phyloP scores from a whole-genome alignment of 2,329 filamentous ascomycete species.

The Trichoderma sp. region DNA sequence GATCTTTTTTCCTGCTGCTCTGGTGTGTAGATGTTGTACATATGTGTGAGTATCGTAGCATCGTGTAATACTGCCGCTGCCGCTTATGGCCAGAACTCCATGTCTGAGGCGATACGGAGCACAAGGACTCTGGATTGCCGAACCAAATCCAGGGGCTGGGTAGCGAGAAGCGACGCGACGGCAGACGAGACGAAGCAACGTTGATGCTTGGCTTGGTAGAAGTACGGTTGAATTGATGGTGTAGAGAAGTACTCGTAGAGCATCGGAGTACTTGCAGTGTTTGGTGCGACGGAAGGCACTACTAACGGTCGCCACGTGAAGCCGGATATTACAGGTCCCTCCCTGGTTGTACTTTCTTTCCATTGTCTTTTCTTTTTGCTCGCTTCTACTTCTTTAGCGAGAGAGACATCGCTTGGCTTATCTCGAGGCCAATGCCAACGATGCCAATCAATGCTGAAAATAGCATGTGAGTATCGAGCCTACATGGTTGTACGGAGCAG shows the following conservation, averaged over 20 bases:
- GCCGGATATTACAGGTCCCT: not conserved
- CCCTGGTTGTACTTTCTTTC: not conserved
- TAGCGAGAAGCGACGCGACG: conserved; percentile 17
- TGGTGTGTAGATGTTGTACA: not conserved
- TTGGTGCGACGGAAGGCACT: not conserved
- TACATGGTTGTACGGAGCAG: not conserved
- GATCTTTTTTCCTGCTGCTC: not conserved
- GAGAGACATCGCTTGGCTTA: not conserved
- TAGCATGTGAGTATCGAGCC: not conserved
- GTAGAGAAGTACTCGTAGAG: not conserved
- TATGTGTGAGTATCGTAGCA: not conserved
- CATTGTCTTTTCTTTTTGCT: not conserved
- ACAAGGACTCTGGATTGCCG: conserved; percentile 1
- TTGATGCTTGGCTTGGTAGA: not conserved
- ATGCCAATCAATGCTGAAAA: not conserved
- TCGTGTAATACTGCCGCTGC: not conserved
- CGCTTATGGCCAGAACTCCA: not conserved
- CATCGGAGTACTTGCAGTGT: not conserved
- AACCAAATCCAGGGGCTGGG: conserved; percentile 17
- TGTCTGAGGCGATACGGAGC: not conserved
- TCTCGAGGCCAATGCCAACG: not conserved
- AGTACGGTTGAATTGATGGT: not conserved
- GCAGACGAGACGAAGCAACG: not conserved
- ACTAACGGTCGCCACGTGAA: not conserved
- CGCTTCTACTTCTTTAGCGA: not conserved